A percentile compares a stretch with the other conserved stretches of the same genome.
These are phyloP conservation scores for Phialophora verrucosa DNA, from an alignment of 2,329 filamentous ascomycete genomes.

Conservation along the genomic window DNA sequence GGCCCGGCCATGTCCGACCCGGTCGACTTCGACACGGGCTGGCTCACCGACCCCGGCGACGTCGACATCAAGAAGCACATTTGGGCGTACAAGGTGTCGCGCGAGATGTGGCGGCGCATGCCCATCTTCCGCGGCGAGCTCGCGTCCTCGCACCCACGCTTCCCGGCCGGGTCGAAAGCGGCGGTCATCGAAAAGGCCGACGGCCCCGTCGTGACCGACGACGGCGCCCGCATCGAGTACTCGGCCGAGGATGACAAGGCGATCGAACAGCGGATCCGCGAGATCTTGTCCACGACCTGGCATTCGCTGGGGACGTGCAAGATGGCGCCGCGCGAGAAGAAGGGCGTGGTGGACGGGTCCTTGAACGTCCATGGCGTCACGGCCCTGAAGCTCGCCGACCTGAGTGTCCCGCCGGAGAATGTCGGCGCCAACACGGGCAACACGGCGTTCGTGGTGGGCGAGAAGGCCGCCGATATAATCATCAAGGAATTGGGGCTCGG, in stretches of 20 bases:
- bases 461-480: slow-evolving; percentile 48
- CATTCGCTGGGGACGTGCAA: slow-evolving; percentile 47
- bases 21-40: slow-evolving; percentile 64
- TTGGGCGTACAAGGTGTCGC: slow-evolving; percentile 70
- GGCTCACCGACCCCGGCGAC: slow-evolving; percentile 62
- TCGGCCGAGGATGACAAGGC: slow-evolving; percentile 55
- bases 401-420: slow-evolving; percentile 42
- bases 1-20: slow-evolving; percentile 41
- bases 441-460: slow-evolving; percentile 55
- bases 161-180: slow-evolving; percentile 44
- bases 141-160: slow-evolving; percentile 46
- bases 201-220: slow-evolving; percentile 35
- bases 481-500: slow-evolving; percentile 42
- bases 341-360: slow-evolving; percentile 52
- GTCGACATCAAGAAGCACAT: slow-evolving; percentile 64
- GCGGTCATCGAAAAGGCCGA: slow-evolving; percentile 36
- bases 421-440: slow-evolving; percentile 53
- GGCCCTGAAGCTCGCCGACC: slow-evolving; percentile 48
- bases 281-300: slow-evolving; percentile 33
- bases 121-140: slow-evolving; percentile 55
- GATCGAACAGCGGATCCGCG: slow-evolving; percentile 46
- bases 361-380: slow-evolving; percentile 53
- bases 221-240: slow-evolving; percentile 54
- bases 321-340: slow-evolving; percentile 52
- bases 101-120: slow-evolving; percentile 65